Percentiles rank a stretch among this genome's conserved stretches.
These are phyloP conservation scores for Aspergillus avenaceus DNA, from an alignment of 495 filamentous ascomycete species.

Conservation along the genomic window DNA sequence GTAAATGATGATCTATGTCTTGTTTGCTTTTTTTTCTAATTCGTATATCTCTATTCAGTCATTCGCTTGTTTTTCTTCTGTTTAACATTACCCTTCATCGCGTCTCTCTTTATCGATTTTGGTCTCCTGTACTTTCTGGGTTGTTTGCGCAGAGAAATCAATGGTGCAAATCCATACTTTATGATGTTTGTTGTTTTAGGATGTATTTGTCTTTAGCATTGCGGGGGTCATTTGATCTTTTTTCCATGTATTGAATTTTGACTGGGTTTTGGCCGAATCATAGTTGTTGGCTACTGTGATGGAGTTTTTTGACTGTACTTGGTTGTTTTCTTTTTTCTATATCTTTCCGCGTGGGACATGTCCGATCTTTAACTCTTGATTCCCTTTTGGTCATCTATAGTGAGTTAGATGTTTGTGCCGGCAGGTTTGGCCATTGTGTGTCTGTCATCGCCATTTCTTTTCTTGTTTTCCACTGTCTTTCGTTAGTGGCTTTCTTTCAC, in stretches of 20 bases:
- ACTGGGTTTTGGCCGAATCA: constrained; percentile 1
- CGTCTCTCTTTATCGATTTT: constrained; percentile 1
- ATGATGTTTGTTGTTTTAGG: not conserved
- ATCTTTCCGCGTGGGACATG: constrained; percentile 4
- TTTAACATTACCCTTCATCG: not conserved
- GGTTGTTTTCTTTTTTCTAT: constrained; percentile 5
- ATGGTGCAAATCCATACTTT: too few relatives aligned
- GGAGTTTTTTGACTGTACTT: constrained; percentile 1
- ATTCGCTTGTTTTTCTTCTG: not conserved
- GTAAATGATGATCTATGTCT: constrained; percentile 16
- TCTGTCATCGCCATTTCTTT: not conserved
- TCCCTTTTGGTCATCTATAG: too few relatives aligned
- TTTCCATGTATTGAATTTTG: too few relatives aligned
- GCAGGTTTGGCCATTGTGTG: not conserved
- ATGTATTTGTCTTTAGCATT: constrained; percentile 12
- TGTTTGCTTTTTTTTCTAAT: constrained; percentile 3
- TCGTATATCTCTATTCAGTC: constrained; percentile 1
- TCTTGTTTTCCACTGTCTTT: constrained; percentile 3
- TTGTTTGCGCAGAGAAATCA: too few relatives aligned
- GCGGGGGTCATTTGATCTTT: constrained; percentile 11
- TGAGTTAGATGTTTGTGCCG: too few relatives aligned
- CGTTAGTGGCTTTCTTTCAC: constrained; percentile 3
- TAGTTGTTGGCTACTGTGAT: not conserved
- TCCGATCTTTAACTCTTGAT: not conserved
- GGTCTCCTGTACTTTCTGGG: too few relatives aligned